Conservation (phyloP, 805 yeast genomes). For the Candida maltosa region DNA sequence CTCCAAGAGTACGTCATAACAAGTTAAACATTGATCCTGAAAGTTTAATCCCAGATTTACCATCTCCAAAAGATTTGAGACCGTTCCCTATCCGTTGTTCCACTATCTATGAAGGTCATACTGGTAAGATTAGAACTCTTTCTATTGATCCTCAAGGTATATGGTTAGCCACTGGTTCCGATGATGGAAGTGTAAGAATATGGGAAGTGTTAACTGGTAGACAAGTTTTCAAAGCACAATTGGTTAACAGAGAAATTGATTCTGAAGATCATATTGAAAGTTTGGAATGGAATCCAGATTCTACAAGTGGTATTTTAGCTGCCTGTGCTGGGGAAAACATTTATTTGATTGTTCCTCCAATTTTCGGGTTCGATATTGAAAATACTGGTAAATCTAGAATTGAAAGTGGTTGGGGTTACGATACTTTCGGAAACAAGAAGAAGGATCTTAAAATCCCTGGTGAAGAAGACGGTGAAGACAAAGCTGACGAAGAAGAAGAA, state of each 20-base stretch:
- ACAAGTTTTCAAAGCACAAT: slow-evolving; percentile 69
- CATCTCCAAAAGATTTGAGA: slow-evolving; percentile 92
- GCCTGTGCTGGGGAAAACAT: slow-evolving; percentile 80
- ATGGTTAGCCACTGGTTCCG: slow-evolving; percentile 97
- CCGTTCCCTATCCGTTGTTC: slow-evolving; percentile 95
- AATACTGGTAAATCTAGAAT: slow-evolving; percentile 73
- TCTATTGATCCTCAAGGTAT: slow-evolving; percentile 86
- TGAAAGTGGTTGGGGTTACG: slow-evolving; percentile 92
- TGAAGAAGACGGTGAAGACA: slow-evolving; percentile 38
- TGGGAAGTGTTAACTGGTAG: slow-evolving; percentile 97
- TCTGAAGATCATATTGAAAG: slow-evolving; percentile 76
- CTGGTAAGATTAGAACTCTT: slow-evolving; percentile 75
- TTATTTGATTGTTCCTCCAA: slow-evolving; percentile 81
- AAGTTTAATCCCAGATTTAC: slow-evolving; percentile 90
- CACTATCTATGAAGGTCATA: slow-evolving; percentile 80
- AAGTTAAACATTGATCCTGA: slow-evolving; percentile 95
- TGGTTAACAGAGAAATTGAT: slow-evolving; percentile 50
- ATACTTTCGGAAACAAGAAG: slow-evolving; percentile 53
- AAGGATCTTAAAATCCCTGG: slow-evolving; percentile 33
- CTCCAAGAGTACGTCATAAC: slow-evolving; percentile 91
- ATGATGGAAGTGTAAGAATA: slow-evolving; percentile 91
- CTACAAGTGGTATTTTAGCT: slow-evolving; percentile 73
- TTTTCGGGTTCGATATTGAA: slow-evolving; percentile 85
- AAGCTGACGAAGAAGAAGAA: slow-evolving; percentile 15
- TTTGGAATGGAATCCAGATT: slow-evolving; percentile 87